Conservation (phyloP, 2,329 filamentous ascomycete genomes). For the Verticillium longisporum region DNA sequence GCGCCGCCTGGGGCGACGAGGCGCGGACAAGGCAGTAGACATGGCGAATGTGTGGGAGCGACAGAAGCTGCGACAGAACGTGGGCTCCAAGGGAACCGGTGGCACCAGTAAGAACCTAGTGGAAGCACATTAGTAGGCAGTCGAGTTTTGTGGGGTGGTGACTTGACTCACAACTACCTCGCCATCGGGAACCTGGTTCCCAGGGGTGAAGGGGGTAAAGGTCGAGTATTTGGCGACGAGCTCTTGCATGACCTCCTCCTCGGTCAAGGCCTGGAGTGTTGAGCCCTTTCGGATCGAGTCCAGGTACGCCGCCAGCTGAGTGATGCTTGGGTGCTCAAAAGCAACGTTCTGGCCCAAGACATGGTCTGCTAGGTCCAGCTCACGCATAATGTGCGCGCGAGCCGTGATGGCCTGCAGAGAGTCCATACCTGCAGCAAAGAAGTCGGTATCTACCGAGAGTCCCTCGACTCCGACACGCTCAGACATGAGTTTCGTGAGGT, state of each 20-base stretch:
- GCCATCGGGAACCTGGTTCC: conserved; percentile 15
- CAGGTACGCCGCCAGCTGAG: conserved; percentile 24
- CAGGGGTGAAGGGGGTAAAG: conserved; percentile 18
- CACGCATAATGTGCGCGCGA: conserved; percentile 29
- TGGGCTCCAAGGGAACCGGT: conserved; percentile 57
- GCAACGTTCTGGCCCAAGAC: conserved; percentile 27
- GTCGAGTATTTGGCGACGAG: conserved; percentile 30
- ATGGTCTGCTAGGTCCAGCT: conserved; percentile 26
- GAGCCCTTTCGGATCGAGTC: conserved; percentile 14
- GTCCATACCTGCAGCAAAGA: conserved; percentile 37
- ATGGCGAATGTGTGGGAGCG: conserved; percentile 46
- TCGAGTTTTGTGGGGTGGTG: background rate
- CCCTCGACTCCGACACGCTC: conserved; percentile 17
- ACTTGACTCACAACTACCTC: conserved; percentile 22
- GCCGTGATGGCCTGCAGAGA: conserved; percentile 39
- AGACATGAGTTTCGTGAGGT: conserved; percentile 12
- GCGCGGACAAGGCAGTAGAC: conserved; percentile 45
- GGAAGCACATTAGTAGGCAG: background rate
- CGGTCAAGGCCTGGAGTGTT: conserved; percentile 10
- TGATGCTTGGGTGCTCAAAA: conserved; percentile 31
- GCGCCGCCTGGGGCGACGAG: conserved; percentile 21
- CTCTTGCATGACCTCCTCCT: conserved; percentile 22
- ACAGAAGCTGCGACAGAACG: conserved; percentile 49
- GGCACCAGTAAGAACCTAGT: conserved; percentile 47
- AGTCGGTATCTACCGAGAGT: conserved; percentile 22